Conservation (phyloP, 495 filamentous ascomycete species). For the Trichoderma erinaceum region DNA sequence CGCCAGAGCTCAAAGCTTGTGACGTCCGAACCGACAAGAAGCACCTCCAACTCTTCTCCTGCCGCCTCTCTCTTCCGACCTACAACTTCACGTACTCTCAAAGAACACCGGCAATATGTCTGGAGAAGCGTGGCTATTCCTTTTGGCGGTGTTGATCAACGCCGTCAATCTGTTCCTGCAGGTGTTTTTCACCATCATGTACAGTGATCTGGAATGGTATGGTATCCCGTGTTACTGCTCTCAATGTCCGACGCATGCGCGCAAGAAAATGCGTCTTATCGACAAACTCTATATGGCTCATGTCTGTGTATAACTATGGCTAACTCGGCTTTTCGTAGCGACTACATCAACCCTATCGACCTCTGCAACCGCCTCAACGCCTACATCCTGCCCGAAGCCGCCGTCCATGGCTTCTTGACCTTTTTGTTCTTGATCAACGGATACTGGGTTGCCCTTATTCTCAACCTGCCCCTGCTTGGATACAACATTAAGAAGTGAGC, state of each 20-base stretch:
- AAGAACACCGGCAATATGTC: constrained; percentile 64
- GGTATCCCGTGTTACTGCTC: constrained; percentile 26
- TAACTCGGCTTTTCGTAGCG: constrained; percentile 46
- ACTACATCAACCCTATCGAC: constrained; percentile 99
- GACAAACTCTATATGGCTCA: not conserved
- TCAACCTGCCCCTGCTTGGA: constrained; percentile 86
- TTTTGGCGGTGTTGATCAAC: constrained; percentile 97
- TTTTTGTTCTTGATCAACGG: constrained; percentile 95
- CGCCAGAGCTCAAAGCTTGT: constrained; percentile 3
- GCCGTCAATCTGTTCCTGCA: constrained; percentile 99
- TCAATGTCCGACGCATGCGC: not conserved
- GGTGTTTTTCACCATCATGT: constrained; percentile 99
- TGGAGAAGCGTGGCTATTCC: constrained; percentile 98
- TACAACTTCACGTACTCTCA: not conserved
- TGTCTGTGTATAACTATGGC: not conserved
- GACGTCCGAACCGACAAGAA: not conserved
- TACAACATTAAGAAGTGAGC: constrained; percentile 97
- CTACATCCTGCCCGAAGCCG: constrained; percentile 98
- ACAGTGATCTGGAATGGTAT: constrained; percentile 96
- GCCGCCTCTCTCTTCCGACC: not conserved
- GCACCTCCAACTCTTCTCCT: not conserved
- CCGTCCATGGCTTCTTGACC: constrained; percentile 92
- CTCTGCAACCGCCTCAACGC: constrained; percentile 99
- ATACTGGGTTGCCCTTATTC: constrained; percentile 89
- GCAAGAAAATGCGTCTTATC: not conserved